Evolutionary conservation across 2,329 filamentous ascomycete species (phyloP).

Genomic region (Cordyceps fumosorosea): DNA sequence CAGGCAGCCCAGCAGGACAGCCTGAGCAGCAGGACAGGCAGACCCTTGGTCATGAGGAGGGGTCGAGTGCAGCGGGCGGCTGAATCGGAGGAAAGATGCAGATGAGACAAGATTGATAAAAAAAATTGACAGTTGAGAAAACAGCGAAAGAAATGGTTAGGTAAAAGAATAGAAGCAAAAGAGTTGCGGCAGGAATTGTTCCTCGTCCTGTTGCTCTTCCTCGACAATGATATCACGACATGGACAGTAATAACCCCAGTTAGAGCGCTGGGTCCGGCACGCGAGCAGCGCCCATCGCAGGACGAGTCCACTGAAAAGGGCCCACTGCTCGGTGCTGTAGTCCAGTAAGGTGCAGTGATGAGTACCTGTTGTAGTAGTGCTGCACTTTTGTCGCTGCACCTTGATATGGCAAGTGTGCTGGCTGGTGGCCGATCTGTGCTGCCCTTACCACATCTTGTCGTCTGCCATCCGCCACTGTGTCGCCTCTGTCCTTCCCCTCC

Average conservation of each 20-base stretch:
- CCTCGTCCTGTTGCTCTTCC: not conserved
- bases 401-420: not conserved
- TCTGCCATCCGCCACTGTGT: not conserved
- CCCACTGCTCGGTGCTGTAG: not conserved
- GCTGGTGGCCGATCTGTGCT: not conserved
- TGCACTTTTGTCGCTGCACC: not conserved
- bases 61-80: no score
- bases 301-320: not conserved
- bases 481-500: not conserved
- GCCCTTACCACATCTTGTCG: not conserved
- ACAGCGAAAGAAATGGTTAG: not conserved
- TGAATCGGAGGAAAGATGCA: not conserved
- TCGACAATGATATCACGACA: not conserved
- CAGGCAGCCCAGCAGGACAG: constrained; percentile 6
- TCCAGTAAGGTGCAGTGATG: not conserved
- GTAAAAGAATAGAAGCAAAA: not conserved
- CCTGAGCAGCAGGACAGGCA: not conserved
- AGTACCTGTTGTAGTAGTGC: no score
- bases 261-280: constrained; percentile 7
- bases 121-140: not conserved
- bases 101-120: not conserved
- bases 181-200: not conserved
- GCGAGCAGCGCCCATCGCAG: constrained; percentile 8
- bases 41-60: not conserved
- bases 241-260: not conserved